phyloP scores from a whole-genome alignment of 306 rosid species.

The Medicago ruthenica region DNA sequence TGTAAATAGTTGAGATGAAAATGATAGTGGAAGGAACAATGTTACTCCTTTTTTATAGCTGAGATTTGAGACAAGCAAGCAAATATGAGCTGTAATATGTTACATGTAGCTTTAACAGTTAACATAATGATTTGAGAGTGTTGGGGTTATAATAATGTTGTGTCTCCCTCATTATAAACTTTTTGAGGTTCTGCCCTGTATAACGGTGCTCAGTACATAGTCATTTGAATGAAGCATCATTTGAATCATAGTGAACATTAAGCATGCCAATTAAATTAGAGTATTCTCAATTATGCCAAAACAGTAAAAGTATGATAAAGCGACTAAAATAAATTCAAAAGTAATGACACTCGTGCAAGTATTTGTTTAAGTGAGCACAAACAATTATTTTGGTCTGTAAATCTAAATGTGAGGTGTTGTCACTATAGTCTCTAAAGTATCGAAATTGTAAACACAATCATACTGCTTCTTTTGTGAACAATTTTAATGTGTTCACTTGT shows the following conservation, averaged over 20 bases:
- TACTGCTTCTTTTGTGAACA: no score
- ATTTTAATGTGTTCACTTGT: no score
- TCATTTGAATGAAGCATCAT: slow-evolving; percentile 7
- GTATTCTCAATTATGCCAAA: not conserved
- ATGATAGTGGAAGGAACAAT: slow-evolving; percentile 29
- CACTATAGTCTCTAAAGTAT: no score
- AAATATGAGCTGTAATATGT: slow-evolving; percentile 37
- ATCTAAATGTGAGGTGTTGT: no score
- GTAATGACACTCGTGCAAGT: no score
- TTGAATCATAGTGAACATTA: slow-evolving; percentile 24
- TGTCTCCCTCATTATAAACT: slow-evolving; percentile 36
- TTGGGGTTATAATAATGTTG: slow-evolving; percentile 24
- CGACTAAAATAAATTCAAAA: not conserved
- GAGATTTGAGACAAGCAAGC: slow-evolving; percentile 38
- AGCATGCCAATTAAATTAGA: slow-evolving; percentile 28
- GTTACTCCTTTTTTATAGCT: slow-evolving; percentile 37
- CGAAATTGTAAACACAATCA: no score
- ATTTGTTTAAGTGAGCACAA: no score
- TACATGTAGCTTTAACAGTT: slow-evolving; percentile 43
- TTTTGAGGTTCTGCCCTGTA: slow-evolving; percentile 21
- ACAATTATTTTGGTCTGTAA: no score
- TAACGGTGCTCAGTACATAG: slow-evolving; percentile 22
- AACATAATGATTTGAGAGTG: slow-evolving; percentile 59
- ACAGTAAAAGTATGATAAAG: not conserved
- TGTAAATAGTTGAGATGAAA: slow-evolving; percentile 33